These are phyloP conservation scores for Knufia petricola DNA, from an alignment of 2,329 filamentous ascomycete species.

Conservation along the genomic window DNA sequence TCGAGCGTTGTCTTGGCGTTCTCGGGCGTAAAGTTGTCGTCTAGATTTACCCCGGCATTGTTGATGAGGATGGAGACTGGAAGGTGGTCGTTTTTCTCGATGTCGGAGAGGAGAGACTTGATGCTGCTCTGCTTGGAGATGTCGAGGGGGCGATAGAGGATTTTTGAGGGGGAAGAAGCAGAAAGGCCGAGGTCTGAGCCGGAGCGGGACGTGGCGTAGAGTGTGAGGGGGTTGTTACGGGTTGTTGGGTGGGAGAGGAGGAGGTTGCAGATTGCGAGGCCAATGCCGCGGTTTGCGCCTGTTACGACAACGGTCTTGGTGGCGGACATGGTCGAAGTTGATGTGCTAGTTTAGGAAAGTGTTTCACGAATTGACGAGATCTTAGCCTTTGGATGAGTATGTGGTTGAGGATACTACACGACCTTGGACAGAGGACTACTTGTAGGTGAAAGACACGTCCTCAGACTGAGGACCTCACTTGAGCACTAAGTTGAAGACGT, in stretches of 20 bases:
- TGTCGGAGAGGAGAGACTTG: background rate
- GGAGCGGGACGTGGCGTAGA: conserved; percentile 1
- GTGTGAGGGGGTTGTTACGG: background rate
- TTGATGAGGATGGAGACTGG: conserved; percentile 10
- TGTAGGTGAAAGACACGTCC: no score
- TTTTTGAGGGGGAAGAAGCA: background rate
- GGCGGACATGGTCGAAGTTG: conserved; percentile 34
- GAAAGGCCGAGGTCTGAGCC: conserved; percentile 3
- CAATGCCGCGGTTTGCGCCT: conserved; percentile 27
- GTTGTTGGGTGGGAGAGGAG: conserved; percentile 4
- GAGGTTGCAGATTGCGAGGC: conserved; percentile 6
- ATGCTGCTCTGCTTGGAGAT: background rate
- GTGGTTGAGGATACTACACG: no score
- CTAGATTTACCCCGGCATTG: conserved; percentile 10
- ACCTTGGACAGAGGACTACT: no score
- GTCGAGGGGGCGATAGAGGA: conserved; percentile 1
- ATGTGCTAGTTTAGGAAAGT: background rate
- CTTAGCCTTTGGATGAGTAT: no score
- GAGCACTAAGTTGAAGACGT: no score
- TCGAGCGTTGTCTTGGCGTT: conserved; percentile 4
- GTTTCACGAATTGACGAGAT: no score
- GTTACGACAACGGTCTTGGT: conserved; percentile 25
- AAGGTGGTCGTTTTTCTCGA: background rate
- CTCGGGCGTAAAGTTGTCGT: background rate
- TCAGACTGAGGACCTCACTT: no score